phyloP scores from a whole-genome alignment of 352 stramenopile genomes.

The Globisporangium abappressorium region DNA sequence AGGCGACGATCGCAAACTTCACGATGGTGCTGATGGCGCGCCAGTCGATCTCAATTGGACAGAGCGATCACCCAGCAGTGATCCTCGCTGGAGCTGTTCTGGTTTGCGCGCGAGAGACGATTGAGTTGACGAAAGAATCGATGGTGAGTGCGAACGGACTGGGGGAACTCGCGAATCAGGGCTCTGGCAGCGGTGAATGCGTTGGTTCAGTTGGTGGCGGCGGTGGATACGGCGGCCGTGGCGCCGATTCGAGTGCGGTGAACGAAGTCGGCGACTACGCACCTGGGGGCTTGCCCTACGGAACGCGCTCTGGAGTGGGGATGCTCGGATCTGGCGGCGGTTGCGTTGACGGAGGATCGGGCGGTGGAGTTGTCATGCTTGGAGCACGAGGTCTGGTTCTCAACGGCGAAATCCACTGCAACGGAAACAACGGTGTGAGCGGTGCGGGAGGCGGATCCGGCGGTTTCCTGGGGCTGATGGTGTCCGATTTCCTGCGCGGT shows the following conservation, averaged over 20 bases:
- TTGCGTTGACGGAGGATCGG: slow-evolving; percentile 61
- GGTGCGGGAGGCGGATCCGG: slow-evolving; percentile 69
- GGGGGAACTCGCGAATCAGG: slow-evolving; percentile 63
- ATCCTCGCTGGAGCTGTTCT: slow-evolving; percentile 59
- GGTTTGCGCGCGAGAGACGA: slow-evolving; percentile 48
- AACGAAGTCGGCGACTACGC: slow-evolving; percentile 54
- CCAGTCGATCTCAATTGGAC: slow-evolving; percentile 53
- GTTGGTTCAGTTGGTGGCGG: slow-evolving; percentile 56
- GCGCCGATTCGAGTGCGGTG: slow-evolving; percentile 64
- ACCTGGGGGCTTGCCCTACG: slow-evolving; percentile 62
- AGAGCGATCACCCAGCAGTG: slow-evolving; percentile 22
- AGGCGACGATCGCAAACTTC: slow-evolving; percentile 41
- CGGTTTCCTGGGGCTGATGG: slow-evolving; percentile 62
- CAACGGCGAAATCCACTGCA: slow-evolving; percentile 68
- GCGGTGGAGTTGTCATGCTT: slow-evolving; percentile 67
- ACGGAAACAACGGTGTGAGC: slow-evolving; percentile 53
- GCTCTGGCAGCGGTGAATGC: slow-evolving; percentile 55
- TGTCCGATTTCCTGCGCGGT: slow-evolving; percentile 55
- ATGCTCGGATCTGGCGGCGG: slow-evolving; percentile 73
- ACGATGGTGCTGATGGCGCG: slow-evolving; percentile 53
- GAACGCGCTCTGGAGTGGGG: slow-evolving; percentile 56
- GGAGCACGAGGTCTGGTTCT: slow-evolving; percentile 56
- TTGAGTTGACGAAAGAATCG: slow-evolving; percentile 41
- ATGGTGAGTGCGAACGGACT: slow-evolving; percentile 58
- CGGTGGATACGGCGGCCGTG: slow-evolving; percentile 64